Evolutionary conservation across 208 protist genomes (phyloP).

Genomic region (Leishmania major): DNA sequence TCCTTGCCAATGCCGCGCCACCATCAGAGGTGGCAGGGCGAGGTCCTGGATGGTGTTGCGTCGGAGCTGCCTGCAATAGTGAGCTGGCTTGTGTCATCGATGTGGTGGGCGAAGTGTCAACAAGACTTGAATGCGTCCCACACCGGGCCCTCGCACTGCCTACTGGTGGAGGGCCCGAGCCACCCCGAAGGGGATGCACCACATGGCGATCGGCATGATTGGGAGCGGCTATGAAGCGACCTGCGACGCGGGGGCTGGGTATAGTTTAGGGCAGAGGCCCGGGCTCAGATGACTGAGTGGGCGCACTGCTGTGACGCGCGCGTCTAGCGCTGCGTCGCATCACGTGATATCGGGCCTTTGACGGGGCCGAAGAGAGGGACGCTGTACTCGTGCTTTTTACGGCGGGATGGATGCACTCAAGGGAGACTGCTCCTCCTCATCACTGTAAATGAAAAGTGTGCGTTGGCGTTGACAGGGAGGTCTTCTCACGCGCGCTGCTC

Average conservation of each 20-base stretch:
- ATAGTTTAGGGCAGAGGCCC: not conserved
- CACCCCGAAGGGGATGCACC: not conserved
- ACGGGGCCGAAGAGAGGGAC: too few relatives aligned
- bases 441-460: too few relatives aligned
- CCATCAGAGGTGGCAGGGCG: not conserved
- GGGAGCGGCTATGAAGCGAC: not conserved
- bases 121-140: not conserved
- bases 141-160: not conserved
- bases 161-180: not conserved
- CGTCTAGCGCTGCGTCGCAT: not conserved
- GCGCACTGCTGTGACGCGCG: not conserved
- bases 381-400: too few relatives aligned
- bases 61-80: not conserved
- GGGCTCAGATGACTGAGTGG: not conserved
- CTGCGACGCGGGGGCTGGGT: not conserved
- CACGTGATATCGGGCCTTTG: not conserved
- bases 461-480: too few relatives aligned
- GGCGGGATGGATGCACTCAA: too few relatives aligned
- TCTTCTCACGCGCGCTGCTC: too few relatives aligned
- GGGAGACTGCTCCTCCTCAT: too few relatives aligned
- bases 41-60: not conserved
- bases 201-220: not conserved
- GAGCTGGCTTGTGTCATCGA: not conserved
- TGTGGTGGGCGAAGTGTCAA: not conserved
- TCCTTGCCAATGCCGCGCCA: not conserved